Evolutionary conservation across 331 rosid genomes (phyloP), one percentile per base, ranked within the genome.

Genomic region (Acacia pycnantha): DNA sequence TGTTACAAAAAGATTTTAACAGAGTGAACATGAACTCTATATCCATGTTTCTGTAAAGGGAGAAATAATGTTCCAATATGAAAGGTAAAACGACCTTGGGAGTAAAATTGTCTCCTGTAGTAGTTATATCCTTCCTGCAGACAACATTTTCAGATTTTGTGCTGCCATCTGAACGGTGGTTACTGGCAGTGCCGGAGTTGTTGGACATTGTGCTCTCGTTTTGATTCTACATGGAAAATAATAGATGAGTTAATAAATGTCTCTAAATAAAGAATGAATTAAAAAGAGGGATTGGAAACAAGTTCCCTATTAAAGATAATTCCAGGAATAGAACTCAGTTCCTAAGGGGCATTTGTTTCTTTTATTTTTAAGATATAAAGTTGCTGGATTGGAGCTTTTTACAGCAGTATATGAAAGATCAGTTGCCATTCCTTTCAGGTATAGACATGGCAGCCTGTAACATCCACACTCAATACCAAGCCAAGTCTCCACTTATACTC

Each of bases 1-100:
- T 96, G 78, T 81, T 75, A 24, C 65, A 79, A 83, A 79, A 77
- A 44, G 84, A 65, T n/a, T 67, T 13, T 70, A 84, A 81, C 56
- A 40, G 26, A 75, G 81, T 40, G 71, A 41, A 41, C 48, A 3
- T 37, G 6, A 79, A 67, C 10, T 29, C 80, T 48, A 11, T 11
- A 81, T 69, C 82, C 51, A 54, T 77, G 48, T 29, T 54, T 29
- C 40, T 46, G 8, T 53, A 56, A 24, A 29, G 27, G 11, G 16
- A 4, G 37, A 70, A 5, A 18, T 4, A 67, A 62, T 21, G 43
- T 58, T 54, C 53, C 41, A 76, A 27, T 16, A 51, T 29, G 77
- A 29, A 71, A 85, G 73, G 70, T 82, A 70, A 77, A 73, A 40
- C 54, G 33, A 93, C 97, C 97, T 93, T 93, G 76, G 86, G 91